phyloP scores from a whole-genome alignment of 2,329 filamentous ascomycete genomes.

The Fusarium palustre region DNA sequence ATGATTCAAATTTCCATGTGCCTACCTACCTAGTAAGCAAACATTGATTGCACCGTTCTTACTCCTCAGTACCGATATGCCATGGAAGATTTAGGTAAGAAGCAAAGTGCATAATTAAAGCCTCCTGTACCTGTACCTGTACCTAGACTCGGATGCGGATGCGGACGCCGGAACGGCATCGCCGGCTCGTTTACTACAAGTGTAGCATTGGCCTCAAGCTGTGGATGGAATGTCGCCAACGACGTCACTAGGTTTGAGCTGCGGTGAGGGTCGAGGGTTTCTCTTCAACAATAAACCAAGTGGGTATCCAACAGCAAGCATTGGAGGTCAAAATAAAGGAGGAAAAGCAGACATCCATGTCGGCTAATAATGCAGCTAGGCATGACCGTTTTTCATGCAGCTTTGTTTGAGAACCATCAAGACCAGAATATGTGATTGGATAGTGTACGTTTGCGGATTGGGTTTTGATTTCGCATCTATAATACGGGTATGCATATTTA shows the following conservation, averaged over 20 bases:
- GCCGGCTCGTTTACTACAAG: slow-evolving; percentile 13
- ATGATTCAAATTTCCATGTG: slow-evolving; percentile 13
- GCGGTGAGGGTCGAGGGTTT: neutral
- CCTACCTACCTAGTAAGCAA: neutral
- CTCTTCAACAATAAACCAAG: slow-evolving; percentile 4
- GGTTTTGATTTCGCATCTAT: slow-evolving; percentile 37
- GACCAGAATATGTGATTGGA: neutral
- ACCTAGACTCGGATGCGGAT: slow-evolving; percentile 11
- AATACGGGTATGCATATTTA: slow-evolving; percentile 25
- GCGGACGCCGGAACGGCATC: slow-evolving; percentile 28
- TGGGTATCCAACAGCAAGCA: slow-evolving; percentile 10
- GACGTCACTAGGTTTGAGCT: slow-evolving; percentile 23
- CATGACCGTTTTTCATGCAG: neutral
- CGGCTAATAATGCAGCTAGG: neutral
- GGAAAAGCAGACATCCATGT: neutral
- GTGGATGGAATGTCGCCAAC: neutral
- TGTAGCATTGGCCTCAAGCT: slow-evolving; percentile 7
- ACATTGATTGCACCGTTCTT: neutral
- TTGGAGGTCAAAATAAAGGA: neutral
- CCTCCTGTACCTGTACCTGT: slow-evolving; percentile 11
- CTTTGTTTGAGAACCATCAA: neutral
- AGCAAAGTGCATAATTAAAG: slow-evolving; percentile 2
- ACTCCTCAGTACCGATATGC: neutral
- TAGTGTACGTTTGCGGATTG: neutral
- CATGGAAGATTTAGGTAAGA: slow-evolving; percentile 5